Evolutionary conservation across 2,329 filamentous ascomycete genomes (phyloP), one percentile per base, ranked within the genome.

Genomic region (Talaromyces sp.): DNA sequence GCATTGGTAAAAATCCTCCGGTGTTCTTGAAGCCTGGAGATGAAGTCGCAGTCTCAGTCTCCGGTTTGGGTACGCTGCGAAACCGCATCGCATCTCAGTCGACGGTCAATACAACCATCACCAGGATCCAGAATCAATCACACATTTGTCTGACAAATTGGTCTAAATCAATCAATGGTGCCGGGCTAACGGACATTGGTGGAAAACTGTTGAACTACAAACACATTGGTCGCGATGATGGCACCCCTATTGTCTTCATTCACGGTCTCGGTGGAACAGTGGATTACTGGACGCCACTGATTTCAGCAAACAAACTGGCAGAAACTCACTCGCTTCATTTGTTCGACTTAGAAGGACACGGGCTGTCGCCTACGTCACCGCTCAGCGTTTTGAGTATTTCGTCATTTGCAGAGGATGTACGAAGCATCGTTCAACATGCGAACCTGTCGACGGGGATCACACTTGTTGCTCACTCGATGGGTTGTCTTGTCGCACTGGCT

Each of bases 331-430:
- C 65, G 1, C 61, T 77, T 6, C 77, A 81, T 61, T 66, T 83
- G 0, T 79, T 79, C 60, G 83, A 85, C 62, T 71, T 85, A 2
- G 83, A 85, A 68, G 83, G 83, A 2, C 82, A 84, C 62, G 83
- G 83, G 0, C 71, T 81, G 7, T 81, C 80, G 1, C 81, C 82
- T 0, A 83, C 82, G 0, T 76, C 75, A 9, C 77, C 82, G 0
- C 69, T 75, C 2, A 78, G 72, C 54, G 64, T 64, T 2, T 57
- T 82, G 11, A 77, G 71, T 6, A 77, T 85, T 41, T 65, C 69
- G 0, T 79, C 75, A 0, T 76, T 81, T 50, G 76, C 77, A 0
- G 61, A 62, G 0, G 81, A 83, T 59, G 65, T 83, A 1, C 57
- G 68, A 3, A 70, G 69, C 2, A 51, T 83, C 1, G 75, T 79